Base-by-base conservation (phyloP, 345 rosid genomes). In the Gynandropsis gynandra region DNA sequence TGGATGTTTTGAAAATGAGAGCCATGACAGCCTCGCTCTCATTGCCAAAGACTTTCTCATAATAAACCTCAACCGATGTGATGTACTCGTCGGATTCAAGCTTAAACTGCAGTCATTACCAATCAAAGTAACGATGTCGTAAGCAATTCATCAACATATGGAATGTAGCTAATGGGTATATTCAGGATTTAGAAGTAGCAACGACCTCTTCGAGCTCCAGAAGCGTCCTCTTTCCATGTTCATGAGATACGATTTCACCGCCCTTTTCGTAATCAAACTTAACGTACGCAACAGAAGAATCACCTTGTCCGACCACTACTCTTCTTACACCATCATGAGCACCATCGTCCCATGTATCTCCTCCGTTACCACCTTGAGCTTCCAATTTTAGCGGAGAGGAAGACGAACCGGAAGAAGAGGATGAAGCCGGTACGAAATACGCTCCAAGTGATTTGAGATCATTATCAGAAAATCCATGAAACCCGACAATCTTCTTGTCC, bases 361-460 rank as follows among this genome's bases (percentile, higher is more conserved):
- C 70, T 32, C 70, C 70, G 47, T 59, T 59, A 8, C 70, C 70
- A 53, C 70, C 65, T 58, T 51, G 47, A 43, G 69, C 69, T 37
- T 65, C 69, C 64, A 56, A 8, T 45, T 64, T 64, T 15, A 58
- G 44, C 12, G 58, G 53, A 50, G 46, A 29, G 20, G 68, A 42
- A 9, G 61, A 55, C 0, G 68, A 51, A 56, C 17, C 35, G 4
- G 69, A 58, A 0, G 69, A 50, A 6, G 59, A 18, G 31, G 69
- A 44, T 2, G 57, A 21, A 48, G 16, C 2, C 16, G 45, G 45
- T 14, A 7, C 16, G 15, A 60, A 10, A 18, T 66, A 66, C 2
- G 35, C 66, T 48, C 71, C 71, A 1, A 66, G 14, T 17, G 71
- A 66, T 48, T 66, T 56, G 3, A 66, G 47, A 9, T 10, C 8